Evolutionary conservation across 129 eudicot species (phyloP), one percentile per base, ranked within the genome.

Genomic region (Chrysanthemum makinoi): DNA sequence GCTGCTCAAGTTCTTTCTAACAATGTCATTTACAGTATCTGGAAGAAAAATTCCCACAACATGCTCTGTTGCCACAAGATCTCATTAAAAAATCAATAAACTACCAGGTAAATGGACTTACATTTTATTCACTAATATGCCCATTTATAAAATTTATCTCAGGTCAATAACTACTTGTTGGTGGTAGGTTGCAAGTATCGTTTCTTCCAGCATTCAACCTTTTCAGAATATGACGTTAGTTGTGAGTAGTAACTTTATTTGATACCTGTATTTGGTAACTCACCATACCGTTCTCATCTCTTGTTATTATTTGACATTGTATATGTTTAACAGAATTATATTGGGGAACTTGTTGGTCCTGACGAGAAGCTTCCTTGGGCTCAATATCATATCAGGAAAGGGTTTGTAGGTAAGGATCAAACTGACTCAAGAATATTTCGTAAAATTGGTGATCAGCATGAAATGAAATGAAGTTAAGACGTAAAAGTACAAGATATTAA

Each of bases 21-120:
- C 48, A 48, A 48, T 33, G 52, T 64, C 53, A 53, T 74, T 55
- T 84, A 74, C 79, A 93, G 98, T 87, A 89, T 80, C 80, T 93
- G 71, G 98, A 93, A 62, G 98, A 93, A 84, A 93, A 87, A 82
- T 89, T 83, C 69, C 98, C 95, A 46, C 83, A 83, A 70, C 83
- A 62, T 75, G 82, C 96, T 50, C 79, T 93, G 82, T 80, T 93
- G 77, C 98, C 98, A 28, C 79, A 68, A 69, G 86, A 89, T 85
- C 80, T 85, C 70, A 74, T 75, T 61, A 82, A 62, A 66, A 93
- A 78, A 80, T 78, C 95, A 17, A 67, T 93, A 71, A 93, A 89
- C 73, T 85, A 81, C 79, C 96, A 93, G 96, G 98, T 93, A 60
- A 39, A 64, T 52, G 19, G 18, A 58, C 46, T 52, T 22, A 22